Conservation (phyloP, 371 early-diverging fungal species). For the Rhizopus microsporus region DNA sequence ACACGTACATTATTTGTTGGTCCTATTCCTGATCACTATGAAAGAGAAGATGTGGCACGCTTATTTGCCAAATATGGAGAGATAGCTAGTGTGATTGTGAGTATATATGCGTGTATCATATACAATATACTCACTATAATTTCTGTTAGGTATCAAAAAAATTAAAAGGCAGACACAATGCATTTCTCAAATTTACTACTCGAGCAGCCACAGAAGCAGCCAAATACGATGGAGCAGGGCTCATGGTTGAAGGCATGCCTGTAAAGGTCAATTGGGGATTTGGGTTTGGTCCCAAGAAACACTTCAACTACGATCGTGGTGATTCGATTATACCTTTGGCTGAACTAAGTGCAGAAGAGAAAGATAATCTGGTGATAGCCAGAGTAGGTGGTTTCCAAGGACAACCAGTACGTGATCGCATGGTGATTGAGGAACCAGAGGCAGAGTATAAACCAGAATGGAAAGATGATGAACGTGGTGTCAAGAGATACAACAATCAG, state of each 20-base stretch:
- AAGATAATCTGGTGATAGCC: slow-evolving; percentile 37
- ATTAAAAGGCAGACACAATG: slow-evolving; percentile 34
- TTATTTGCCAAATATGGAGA: slow-evolving; percentile 44
- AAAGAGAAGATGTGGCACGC: slow-evolving; percentile 34
- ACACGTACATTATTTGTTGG: slow-evolving; percentile 53
- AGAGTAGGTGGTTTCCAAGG: slow-evolving; percentile 49
- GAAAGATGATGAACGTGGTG: slow-evolving; percentile 19
- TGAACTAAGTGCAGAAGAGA: slow-evolving; percentile 38
- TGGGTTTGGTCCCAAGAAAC: slow-evolving; percentile 53
- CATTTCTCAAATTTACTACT: slow-evolving; percentile 40
- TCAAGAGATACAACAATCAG: slow-evolving; percentile 2
- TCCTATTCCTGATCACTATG: slow-evolving; percentile 42
- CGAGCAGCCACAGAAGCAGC: slow-evolving; percentile 35
- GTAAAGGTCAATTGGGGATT: slow-evolving; percentile 54
- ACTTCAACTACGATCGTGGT: slow-evolving; percentile 46
- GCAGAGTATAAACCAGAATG: slow-evolving; percentile 47
- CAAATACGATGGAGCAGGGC: slow-evolving; percentile 25
- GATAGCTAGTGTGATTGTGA: slow-evolving; percentile 46
- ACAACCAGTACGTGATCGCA: slow-evolving; percentile 36
- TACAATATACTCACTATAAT: not conserved
- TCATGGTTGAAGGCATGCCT: slow-evolving; percentile 26
- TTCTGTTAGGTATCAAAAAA: slow-evolving; percentile 23
- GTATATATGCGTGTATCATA: slow-evolving; percentile 1
- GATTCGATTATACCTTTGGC: slow-evolving; percentile 48
- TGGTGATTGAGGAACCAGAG: slow-evolving; percentile 52